Conservation (phyloP, 495 filamentous ascomycete species). For the Margaritispora aquatica region DNA sequence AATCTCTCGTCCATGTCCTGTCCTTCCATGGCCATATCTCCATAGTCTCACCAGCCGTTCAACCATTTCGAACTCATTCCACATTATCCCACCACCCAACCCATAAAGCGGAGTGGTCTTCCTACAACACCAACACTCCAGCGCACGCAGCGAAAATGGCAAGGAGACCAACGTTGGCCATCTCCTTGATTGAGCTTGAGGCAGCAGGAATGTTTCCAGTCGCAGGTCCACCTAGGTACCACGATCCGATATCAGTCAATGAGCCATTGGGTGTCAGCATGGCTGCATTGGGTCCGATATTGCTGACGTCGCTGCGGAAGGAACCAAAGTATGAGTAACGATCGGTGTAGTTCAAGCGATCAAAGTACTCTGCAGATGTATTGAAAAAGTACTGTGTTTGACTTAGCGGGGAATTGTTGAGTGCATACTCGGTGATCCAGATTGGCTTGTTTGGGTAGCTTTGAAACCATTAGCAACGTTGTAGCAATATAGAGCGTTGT, state of each 20-base stretch:
- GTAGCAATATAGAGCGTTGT: neutral
- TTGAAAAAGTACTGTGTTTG: constrained; percentile 62
- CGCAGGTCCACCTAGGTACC: constrained; percentile 56
- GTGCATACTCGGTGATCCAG: constrained; percentile 71
- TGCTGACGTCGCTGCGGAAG: constrained; percentile 58
- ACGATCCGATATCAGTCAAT: constrained; percentile 66
- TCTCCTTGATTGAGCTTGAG: neutral
- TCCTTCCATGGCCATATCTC: neutral
- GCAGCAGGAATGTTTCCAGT: constrained; percentile 34
- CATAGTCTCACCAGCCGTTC: neutral
- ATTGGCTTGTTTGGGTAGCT: constrained; percentile 49
- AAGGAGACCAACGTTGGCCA: neutral
- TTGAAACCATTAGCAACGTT: neutral
- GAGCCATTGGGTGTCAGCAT: constrained; percentile 56
- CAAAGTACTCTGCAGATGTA: constrained; percentile 53
- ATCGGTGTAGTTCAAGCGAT: constrained; percentile 51
- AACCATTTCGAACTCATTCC: neutral
- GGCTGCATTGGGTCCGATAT: constrained; percentile 61
- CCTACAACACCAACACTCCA: neutral
- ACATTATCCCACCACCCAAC: neutral
- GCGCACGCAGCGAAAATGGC: neutral
- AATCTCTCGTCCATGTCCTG: neutral
- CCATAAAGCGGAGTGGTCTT: neutral
- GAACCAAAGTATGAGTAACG: constrained; percentile 70
- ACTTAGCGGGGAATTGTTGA: constrained; percentile 37